Conservation (phyloP, 108 stramenopile genomes). For the Craspedostauros australis region DNA sequence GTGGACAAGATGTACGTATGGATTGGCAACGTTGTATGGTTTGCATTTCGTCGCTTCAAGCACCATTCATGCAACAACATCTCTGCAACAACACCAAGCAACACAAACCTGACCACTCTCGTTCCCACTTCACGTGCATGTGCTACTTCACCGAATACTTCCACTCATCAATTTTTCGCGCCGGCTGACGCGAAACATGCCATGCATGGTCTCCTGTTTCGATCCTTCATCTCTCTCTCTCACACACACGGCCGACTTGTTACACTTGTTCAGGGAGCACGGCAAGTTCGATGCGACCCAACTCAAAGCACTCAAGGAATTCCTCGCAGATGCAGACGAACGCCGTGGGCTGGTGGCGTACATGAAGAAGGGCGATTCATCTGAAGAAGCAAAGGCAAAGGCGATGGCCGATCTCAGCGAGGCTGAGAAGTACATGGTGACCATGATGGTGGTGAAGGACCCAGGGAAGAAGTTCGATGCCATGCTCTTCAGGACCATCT, state of each 20-base stretch:
- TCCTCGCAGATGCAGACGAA: constrained; percentile 74
- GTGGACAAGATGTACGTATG: constrained; percentile 72
- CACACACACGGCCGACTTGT: background rate
- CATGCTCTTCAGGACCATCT: constrained; percentile 78
- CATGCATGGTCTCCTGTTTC: background rate
- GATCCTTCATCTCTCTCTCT: background rate
- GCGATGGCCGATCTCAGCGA: constrained; percentile 59
- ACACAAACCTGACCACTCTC: too few relatives aligned
- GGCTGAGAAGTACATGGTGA: constrained; percentile 81
- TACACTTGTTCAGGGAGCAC: constrained; percentile 38
- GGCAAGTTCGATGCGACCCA: constrained; percentile 69
- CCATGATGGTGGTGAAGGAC: constrained; percentile 60
- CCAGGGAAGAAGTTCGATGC: constrained; percentile 66
- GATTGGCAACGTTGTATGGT: background rate
- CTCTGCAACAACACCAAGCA: too few relatives aligned
- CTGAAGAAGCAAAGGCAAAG: constrained; percentile 30
- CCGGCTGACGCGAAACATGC: too few relatives aligned
- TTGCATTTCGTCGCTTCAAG: too few relatives aligned
- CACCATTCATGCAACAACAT: too few relatives aligned
- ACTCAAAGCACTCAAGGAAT: constrained; percentile 69
- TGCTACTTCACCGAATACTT: too few relatives aligned
- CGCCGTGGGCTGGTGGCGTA: constrained; percentile 41
- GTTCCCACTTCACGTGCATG: too few relatives aligned
- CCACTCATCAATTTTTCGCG: too few relatives aligned
- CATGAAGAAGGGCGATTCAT: constrained; percentile 45